Base-by-base conservation (phyloP, 192 early-diverging fungal species). In the Coemansia sp. region DNA sequence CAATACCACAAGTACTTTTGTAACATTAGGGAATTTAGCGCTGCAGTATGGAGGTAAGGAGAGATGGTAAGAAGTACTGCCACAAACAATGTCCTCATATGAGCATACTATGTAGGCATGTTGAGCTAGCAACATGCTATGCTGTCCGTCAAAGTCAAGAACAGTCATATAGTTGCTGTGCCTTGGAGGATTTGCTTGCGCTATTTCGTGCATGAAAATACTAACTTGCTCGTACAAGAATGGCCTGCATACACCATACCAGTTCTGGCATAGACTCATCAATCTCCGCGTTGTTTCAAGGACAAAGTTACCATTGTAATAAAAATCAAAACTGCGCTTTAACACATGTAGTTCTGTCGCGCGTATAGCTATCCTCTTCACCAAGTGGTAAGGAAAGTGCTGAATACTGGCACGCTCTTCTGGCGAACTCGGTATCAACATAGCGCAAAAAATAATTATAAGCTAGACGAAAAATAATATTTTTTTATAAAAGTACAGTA, bases 31-130 rank as follows among this genome's bases (percentile, higher is more conserved):
- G 40, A 62, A 62, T 11, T 10, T 24, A 15, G 36, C 38, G n/a
- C 36, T 27, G 38, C 38, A 62, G 10, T 41, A 41, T 13, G 34
- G 61, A 22, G 34, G 7, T 8, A 40, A 40, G 1, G 18, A 62
- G 3, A 62, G 61, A 13, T 40, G 39, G 34, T 41, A 40, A 11
- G 61, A 20, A 3, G 61, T 36, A 13, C 3, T 62, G 20, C 61
- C 61, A 41, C 61, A 24, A 8, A 62, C 61, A 40, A 62, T 34
- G n/a, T 62, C 61, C 38, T 38, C 61, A 8, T 62, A 40, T 7
- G 61, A 62, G 2, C 18, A 40, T 38, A 38, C 10, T 38, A 62
- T 9, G 15, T 13, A 24, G 12, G 20, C 61, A 6, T 34, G 36
- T 18, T 41, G 61, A 24, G 38, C 61, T 16, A 62, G 38, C 20